Conservation (phyloP, 768 basidiomycete genomes). For the Amanita jacksonii region DNA sequence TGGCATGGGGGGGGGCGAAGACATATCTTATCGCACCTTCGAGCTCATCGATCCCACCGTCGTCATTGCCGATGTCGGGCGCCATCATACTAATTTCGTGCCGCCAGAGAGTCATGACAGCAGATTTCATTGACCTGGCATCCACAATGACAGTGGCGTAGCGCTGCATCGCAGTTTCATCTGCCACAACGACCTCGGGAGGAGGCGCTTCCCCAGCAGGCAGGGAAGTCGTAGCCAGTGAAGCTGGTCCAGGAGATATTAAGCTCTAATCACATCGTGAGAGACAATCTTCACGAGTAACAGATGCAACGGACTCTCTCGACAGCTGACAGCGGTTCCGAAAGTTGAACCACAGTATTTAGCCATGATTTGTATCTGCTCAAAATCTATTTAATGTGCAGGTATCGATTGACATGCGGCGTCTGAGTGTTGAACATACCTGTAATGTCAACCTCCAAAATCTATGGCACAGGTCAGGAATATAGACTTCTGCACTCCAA, state of each 20-base stretch:
- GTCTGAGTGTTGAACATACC: conserved; percentile 33
- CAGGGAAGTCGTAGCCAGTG: conserved; percentile 46
- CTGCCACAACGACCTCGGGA: conserved; percentile 46
- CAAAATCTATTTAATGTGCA: conserved; percentile 46
- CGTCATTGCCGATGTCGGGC: conserved; percentile 29
- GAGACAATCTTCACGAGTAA: too few relatives aligned
- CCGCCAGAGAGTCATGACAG: conserved; percentile 52
- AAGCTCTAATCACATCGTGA: too few relatives aligned
- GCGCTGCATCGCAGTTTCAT: conserved; percentile 58
- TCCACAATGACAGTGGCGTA: conserved; percentile 63
- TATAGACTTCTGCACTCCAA: conserved; percentile 82
- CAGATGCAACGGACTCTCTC: not conserved
- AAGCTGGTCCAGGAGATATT: conserved; percentile 17
- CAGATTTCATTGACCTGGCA: conserved; percentile 44
- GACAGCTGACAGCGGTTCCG: conserved; percentile 9
- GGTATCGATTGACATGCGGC: not conserved
- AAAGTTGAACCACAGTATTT: conserved; percentile 37
- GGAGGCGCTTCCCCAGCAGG: conserved; percentile 37
- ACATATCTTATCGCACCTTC: conserved; percentile 47
- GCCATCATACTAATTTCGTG: conserved; percentile 57
- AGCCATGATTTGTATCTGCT: conserved; percentile 78
- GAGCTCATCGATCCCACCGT: conserved; percentile 24
- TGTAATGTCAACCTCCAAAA: conserved; percentile 93
- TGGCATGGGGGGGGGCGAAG: not conserved
- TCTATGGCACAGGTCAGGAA: conserved; percentile 70